Conservation (phyloP, 2,329 filamentous ascomycete species). For the Fusarium neocosmosporiellum region DNA sequence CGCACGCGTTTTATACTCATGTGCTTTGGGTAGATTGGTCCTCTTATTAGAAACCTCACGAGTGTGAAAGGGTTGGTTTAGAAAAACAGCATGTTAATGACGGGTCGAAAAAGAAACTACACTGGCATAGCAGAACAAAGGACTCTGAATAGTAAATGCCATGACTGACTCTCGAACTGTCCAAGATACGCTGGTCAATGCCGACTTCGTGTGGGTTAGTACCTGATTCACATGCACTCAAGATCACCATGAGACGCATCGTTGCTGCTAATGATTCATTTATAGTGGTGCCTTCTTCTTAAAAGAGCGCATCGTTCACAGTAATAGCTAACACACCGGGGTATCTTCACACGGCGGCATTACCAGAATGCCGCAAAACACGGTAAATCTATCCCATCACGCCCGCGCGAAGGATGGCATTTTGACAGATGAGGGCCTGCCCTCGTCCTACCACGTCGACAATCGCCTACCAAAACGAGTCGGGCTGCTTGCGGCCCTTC, state of each 20-base stretch:
- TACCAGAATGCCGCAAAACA: not conserved
- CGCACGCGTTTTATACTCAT: too few relatives aligned
- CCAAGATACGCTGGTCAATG: not conserved
- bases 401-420: not conserved
- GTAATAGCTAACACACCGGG: not conserved
- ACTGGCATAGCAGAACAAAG: not conserved
- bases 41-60: too few relatives aligned
- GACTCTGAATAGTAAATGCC: not conserved
- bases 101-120: too few relatives aligned
- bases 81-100: too few relatives aligned
- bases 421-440: not conserved
- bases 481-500: conserved; percentile 14
- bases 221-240: not conserved
- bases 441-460: not conserved
- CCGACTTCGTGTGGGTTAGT: not conserved
- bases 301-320: not conserved
- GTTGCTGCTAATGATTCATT: not conserved
- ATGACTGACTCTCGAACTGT: not conserved
- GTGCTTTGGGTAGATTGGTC: too few relatives aligned
- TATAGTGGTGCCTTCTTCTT: not conserved
- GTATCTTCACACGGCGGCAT: not conserved
- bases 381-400: not conserved
- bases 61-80: too few relatives aligned
- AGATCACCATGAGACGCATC: not conserved
- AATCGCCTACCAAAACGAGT: not conserved